Evolutionary conservation across 352 stramenopile genomes (phyloP).

Genomic region (Aphanomyces stellatus): DNA sequence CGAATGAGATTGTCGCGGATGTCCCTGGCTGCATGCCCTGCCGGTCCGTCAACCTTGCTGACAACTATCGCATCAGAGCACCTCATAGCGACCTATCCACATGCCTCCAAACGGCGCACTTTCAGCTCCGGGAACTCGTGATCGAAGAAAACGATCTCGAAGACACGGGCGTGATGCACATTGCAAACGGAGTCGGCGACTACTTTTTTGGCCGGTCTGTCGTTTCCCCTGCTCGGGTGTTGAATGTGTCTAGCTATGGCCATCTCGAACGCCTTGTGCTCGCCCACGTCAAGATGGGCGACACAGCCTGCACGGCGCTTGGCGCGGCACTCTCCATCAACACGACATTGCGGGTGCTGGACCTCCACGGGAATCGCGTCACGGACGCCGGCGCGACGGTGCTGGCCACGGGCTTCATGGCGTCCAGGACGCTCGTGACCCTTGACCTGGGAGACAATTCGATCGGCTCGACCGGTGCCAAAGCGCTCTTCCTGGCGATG

Average conservation of each 20-base stretch:
- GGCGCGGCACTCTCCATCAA: constrained; percentile 48
- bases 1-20: constrained; percentile 22
- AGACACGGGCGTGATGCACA: constrained; percentile 17
- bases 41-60: not conserved
- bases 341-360: constrained; percentile 38
- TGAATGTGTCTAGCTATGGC: constrained; percentile 27
- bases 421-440: constrained; percentile 35
- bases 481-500: constrained; percentile 32
- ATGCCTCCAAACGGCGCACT: constrained; percentile 22
- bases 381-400: constrained; percentile 30
- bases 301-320: constrained; percentile 29
- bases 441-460: constrained; percentile 57
- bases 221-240: not conserved
- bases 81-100: not conserved
- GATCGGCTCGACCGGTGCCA: constrained; percentile 38
- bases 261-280: constrained; percentile 38
- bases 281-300: constrained; percentile 35
- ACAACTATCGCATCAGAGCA: not conserved
- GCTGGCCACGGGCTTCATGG: constrained; percentile 36
- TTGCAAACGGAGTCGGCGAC: constrained; percentile 46
- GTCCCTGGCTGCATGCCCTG: not conserved
- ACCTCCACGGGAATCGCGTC: constrained; percentile 51
- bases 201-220: constrained; percentile 54
- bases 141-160: constrained; percentile 40
- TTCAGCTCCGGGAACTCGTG: constrained; percentile 53